Evolutionary conservation across 805 yeast species (phyloP), one percentile per base, ranked within the genome.

Genomic region (Yamadazyma phyllophila): DNA sequence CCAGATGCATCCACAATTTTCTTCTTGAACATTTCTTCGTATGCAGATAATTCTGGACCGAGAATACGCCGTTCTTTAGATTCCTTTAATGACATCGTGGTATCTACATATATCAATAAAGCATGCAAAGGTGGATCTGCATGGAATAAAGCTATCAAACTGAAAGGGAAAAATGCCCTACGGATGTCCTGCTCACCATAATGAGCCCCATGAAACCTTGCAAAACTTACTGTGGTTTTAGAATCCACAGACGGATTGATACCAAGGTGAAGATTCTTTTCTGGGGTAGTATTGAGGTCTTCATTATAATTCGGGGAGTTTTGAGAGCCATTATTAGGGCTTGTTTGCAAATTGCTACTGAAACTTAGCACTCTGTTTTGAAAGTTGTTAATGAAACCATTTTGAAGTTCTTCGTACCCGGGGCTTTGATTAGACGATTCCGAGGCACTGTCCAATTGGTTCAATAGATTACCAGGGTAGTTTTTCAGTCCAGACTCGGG

Each of bases 11-110:
- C 26, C 3, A 37, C 27, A 16, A 37, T 24, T 9, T 26, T 37
- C n/a, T 26, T 37, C 14, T 37, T 37, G 27, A 37, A 37, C 12
- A n/a, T 26, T n/a, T 26, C 40, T 26, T 37, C 40, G 32, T 37
- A 37, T 9, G 12, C 40, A 7, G 32, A 26, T 13, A 37, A 14
- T 5, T 37, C 40, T 4, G 24, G 20, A 11, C n/a, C 29, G 11
- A 37, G 32, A 7, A 26, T 14, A 26, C 15, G 26, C 14, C 32
- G n/a, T 7, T 7, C 12, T 15, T 26, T n/a, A 7, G 40, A 26
- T 14, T 37, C 40, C 12, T 26, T 31, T 4, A 20, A 14, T 11
- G 40, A 13, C 40, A 26, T 37, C 32, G 26, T 26, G 17, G 40
- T 37, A 4, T 37, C 40, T 14, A 37, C 20, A 14, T 37, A 37